Percentiles rank a stretch among this genome's conserved stretches.
Conservation (phyloP, 1,284 basidiomycete genomes). For the Trametes sp. region DNA sequence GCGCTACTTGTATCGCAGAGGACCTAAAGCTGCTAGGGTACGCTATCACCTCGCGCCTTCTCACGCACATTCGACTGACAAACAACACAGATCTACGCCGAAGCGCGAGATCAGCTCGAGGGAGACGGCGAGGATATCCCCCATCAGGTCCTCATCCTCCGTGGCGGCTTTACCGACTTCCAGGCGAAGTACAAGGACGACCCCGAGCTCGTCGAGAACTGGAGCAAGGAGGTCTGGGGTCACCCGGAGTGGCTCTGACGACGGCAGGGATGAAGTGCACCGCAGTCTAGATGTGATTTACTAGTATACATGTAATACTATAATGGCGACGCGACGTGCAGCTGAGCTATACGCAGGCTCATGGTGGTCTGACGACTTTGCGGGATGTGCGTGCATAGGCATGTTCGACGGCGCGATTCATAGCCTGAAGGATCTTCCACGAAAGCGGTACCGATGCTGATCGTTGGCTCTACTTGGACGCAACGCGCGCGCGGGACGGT, state of each 20-base stretch:
- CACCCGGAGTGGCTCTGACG: conserved; percentile 26
- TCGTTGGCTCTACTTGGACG: too few relatives aligned
- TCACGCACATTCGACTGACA: background rate
- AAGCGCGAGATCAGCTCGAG: conserved; percentile 54
- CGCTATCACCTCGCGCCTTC: conserved; percentile 28
- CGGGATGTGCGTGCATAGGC: too few relatives aligned
- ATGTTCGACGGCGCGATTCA: too few relatives aligned
- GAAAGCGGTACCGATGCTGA: too few relatives aligned
- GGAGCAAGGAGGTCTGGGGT: conserved; percentile 68
- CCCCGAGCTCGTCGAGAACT: conserved; percentile 75
- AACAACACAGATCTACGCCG: conserved; percentile 65
- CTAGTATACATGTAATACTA: background rate
- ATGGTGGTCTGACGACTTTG: too few relatives aligned
- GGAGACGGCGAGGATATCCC: conserved; percentile 48
- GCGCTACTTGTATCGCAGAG: conserved; percentile 49
- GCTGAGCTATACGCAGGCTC: too few relatives aligned
- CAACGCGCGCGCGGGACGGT: background rate
- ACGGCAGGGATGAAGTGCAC: background rate
- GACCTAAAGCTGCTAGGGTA: conserved; percentile 78
- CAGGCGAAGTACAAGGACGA: conserved; percentile 76
- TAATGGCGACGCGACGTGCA: background rate
- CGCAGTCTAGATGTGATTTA: background rate
- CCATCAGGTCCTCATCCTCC: conserved; percentile 69
- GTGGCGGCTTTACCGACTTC: conserved; percentile 75
- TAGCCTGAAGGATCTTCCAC: too few relatives aligned